Conservation (phyloP, 148 eudicot genomes). For the Rhododendron henanense region DNA sequence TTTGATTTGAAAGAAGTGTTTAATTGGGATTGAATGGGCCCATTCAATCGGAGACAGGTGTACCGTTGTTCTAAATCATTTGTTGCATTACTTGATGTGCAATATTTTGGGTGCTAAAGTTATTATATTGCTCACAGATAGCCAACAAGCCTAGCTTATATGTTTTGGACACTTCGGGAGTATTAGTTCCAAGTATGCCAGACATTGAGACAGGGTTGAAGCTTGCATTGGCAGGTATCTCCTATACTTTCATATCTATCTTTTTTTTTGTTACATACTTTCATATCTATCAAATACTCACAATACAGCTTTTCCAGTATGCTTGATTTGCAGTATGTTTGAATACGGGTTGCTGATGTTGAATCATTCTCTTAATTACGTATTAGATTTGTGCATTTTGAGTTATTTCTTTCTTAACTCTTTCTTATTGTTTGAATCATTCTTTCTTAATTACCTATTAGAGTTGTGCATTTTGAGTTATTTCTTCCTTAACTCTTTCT, state of each 20-base stretch:
- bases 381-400: background rate
- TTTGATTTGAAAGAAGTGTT: no score
- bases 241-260: background rate
- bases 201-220: conserved; percentile 89
- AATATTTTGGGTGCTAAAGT: conserved; percentile 1
- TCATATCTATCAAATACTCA: background rate
- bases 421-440: no score
- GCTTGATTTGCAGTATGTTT: background rate
- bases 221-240: conserved; percentile 77
- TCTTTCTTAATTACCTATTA: no score
- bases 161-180: conserved; percentile 94
- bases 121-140: conserved; percentile 46
- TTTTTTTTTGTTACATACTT: no score
- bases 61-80: background rate
- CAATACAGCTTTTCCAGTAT: background rate
- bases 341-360: background rate
- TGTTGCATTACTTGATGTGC: background rate
- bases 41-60: no score
- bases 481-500: background rate
- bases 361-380: background rate
- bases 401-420: background rate
- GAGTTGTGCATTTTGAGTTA: no score
- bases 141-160: conserved; percentile 94
- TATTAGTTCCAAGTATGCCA: conserved; percentile 84
- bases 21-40: no score